Evolutionary conservation across 495 filamentous ascomycete genomes (phyloP).

Genomic region (Jackrogersella minutella): DNA sequence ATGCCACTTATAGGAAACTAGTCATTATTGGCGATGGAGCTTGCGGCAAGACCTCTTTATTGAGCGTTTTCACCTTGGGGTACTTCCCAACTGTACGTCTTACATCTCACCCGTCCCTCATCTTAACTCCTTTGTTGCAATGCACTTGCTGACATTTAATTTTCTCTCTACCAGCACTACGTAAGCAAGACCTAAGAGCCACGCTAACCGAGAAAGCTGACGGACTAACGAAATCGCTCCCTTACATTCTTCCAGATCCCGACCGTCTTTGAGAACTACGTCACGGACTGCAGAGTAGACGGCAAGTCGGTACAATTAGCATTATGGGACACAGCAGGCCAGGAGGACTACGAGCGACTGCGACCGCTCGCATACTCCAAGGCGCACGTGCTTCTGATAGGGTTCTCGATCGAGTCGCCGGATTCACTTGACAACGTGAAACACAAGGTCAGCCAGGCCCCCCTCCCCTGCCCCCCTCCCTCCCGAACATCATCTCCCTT

Average conservation of each 20-base stretch:
- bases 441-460: constrained; percentile 74
- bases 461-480: constrained; percentile 24
- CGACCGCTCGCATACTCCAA: constrained; percentile 96
- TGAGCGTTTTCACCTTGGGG: constrained; percentile 97
- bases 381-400: constrained; percentile 97
- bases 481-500: neutral
- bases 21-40: constrained; percentile 99
- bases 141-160: constrained; percentile 27
- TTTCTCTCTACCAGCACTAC: constrained; percentile 80
- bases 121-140: constrained; percentile 6
- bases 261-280: constrained; percentile 99
- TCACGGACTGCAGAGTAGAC: constrained; percentile 98
- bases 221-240: constrained; percentile 32
- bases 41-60: constrained; percentile 96
- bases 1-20: constrained; percentile 74
- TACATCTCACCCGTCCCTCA: constrained; percentile 8
- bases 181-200: constrained; percentile 57
- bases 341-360: constrained; percentile 97
- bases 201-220: constrained; percentile 43
- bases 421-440: constrained; percentile 98
- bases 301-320: constrained; percentile 97
- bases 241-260: constrained; percentile 71
- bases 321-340: constrained; percentile 99
- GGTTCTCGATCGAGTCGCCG: constrained; percentile 92
- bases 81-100: constrained; percentile 96